phyloP scores from a whole-genome alignment of 805 yeast species.

The Aciculoconidium aculeatum region DNA sequence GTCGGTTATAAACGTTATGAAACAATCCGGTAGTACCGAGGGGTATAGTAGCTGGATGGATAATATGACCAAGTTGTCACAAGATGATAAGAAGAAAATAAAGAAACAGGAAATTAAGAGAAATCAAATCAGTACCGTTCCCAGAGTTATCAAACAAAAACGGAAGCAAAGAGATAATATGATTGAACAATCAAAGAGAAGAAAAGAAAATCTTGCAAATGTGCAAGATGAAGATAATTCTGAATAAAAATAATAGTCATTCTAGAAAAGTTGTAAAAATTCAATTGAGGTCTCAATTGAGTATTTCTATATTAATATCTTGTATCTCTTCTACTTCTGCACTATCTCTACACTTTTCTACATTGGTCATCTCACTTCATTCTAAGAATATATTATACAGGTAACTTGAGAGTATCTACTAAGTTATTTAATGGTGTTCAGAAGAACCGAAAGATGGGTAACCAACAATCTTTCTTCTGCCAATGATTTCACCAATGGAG shows the following conservation, averaged over 20 bases:
- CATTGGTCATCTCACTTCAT: too few species aligned
- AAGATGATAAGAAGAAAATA: constrained; percentile 55
- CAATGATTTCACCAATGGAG: constrained; percentile 92
- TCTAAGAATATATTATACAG: not conserved
- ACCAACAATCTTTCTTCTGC: constrained; percentile 91
- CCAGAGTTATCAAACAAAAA: constrained; percentile 58
- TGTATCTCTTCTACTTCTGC: too few species aligned
- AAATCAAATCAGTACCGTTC: constrained; percentile 79
- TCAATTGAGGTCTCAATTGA: too few species aligned
- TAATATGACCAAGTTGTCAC: constrained; percentile 56
- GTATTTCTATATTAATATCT: too few species aligned
- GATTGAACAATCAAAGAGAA: constrained; percentile 69
- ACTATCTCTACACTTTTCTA: too few species aligned
- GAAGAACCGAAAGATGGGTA: constrained; percentile 61
- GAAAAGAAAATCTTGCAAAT: constrained; percentile 30
- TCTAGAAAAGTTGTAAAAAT: too few species aligned
- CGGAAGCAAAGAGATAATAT: constrained; percentile 59
- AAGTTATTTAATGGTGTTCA: constrained; percentile 14
- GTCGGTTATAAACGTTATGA: constrained; percentile 90
- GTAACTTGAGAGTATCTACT: too few species aligned
- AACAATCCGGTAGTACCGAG: constrained; percentile 70
- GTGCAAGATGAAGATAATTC: not conserved
- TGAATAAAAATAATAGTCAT: not conserved
- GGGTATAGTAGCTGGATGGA: constrained; percentile 80
- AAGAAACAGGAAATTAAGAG: constrained; percentile 58